Base-by-base conservation (phyloP, 169 alveolate genomes). In the Blepharisma undulans region DNA sequence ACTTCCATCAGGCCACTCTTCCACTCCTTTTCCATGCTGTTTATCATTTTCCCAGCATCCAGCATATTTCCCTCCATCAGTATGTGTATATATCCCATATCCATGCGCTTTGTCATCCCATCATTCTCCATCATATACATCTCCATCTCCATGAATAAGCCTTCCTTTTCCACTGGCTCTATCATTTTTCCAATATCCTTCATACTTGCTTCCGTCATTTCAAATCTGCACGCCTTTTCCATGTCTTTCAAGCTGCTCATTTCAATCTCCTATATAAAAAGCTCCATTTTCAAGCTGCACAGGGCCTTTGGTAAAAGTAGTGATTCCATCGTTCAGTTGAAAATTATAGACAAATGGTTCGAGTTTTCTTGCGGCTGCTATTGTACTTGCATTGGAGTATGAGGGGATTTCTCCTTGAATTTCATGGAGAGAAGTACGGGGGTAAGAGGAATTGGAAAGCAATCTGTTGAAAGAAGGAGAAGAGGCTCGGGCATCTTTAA, bases 141-240 rank as follows among this genome's bases (percentile, higher is more conserved):
- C 98, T 0, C 98, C 98, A 80, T 94, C 96, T 3, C 95, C 94
- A 76, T 94, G 98, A 76, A 94, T 94, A 72, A 95, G 90, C 48
- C 94, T 92, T 12, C 98, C 98, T 80, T 93, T 90, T 22, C 98
- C 98, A 79, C 94, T 96, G 6, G 98, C 96, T 92, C 90, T 92
- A 61, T 93, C 98, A 79, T 93, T 87, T 72, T 93, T 93, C 96
- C 98, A 96, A 80, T 93, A 88, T 32, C 98, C 98, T 79, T 96
- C 98, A 84, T 96, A 96, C 88, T 94, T 94, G 12, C 95, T 92
- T n/a, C 98, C 98, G 87, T 95, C 97, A 66, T 92, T 95, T 97
- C 98, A 96, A 48, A 91, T 93, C 90, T 96, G 95, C 19, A 93
- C 59, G 19, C 98, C 98, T 92, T 91, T 96, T 8, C 98, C 98